Evolutionary conservation across 108 stramenopile species (phyloP), one percentile per base, ranked within the genome.

Genomic region (Mayamaea pseudoterrestris): DNA sequence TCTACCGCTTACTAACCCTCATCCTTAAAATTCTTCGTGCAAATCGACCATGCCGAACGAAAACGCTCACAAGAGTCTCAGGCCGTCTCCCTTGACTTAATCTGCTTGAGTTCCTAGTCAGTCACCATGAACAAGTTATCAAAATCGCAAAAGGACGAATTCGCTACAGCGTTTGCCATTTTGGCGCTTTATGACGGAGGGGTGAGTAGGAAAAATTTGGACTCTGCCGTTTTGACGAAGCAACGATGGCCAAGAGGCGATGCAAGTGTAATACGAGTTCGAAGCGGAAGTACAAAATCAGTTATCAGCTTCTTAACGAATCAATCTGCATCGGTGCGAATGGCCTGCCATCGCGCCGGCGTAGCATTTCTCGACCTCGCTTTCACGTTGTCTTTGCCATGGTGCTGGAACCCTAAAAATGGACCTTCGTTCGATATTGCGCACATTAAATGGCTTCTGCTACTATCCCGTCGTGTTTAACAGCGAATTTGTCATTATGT

Each of bases 131-230:
- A 87, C 50, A 66, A 71, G 47, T 74, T 91, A 45, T 71, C 68
- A 48, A 75, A 83, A 55, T 81, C 75, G n/a, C 79, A 92, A 64
- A 91, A 94, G 75, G 87, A 94, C 62, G 92, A 96, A 63, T 80
- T 74, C 55, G 90, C 83, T 63, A 85, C 83, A 18, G 75, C 83
- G 6, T 90, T 90, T 54, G 93, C 95, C 45, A 87, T 92, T 44
- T 62, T 96, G 60, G 82, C 85, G 26, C 87, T 96, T 30, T 90
- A 89, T 62, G 95, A 96, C 46, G 95, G 93, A 36, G 91, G 74
- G 53, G 85, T 79, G 53, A 80, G 66, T 78, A 55, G 29, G 44
- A 58, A 46, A 12, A 20, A 3, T 41, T 42, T 39, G 8, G 14
- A 41, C 9, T 34, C 13, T 13, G 9, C 32, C 13, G 9, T 9